Evolutionary conservation across 2,329 filamentous ascomycete genomes (phyloP).

Genomic region (Aspergillus latus): DNA sequence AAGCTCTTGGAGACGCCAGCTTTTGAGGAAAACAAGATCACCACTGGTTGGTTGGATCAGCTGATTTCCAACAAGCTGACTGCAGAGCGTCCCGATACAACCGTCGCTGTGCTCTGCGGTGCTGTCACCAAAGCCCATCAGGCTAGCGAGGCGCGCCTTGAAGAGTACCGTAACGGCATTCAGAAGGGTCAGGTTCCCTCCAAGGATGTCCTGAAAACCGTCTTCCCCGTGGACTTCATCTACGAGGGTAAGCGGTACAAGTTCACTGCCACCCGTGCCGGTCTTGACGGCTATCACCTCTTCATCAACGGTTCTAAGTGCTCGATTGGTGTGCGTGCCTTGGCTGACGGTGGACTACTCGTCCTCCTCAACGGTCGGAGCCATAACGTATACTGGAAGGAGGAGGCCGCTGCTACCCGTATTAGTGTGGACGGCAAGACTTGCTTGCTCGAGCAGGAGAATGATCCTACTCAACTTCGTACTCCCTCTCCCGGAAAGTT

Average conservation of each 20-base stretch:
- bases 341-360: constrained; percentile 90
- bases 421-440: constrained; percentile 98
- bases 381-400: constrained; percentile 99
- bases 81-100: constrained; percentile 89
- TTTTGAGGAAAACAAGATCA: constrained; percentile 99
- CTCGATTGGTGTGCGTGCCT: constrained; percentile 83
- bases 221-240: constrained; percentile 97
- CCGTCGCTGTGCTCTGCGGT: constrained; percentile 91
- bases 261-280: constrained; percentile 93
- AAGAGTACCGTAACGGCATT: constrained; percentile 81
- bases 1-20: constrained; percentile 97
- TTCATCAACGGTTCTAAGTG: constrained; percentile 99
- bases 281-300: constrained; percentile 89
- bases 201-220: constrained; percentile 95
- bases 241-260: constrained; percentile 97
- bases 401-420: constrained; percentile 93
- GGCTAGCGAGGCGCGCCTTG: constrained; percentile 84
- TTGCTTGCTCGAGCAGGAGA: constrained; percentile 95
- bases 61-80: constrained; percentile 97
- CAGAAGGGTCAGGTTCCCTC: constrained; percentile 97
- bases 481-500: constrained; percentile 96
- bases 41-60: constrained; percentile 97
- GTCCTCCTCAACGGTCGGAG: constrained; percentile 87
- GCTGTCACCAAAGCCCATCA: constrained; percentile 93
- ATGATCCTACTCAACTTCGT: constrained; percentile 94